Evolutionary conservation across 2,329 filamentous ascomycete species (phyloP).

Genomic region (Domatiomyces catenatus): DNA sequence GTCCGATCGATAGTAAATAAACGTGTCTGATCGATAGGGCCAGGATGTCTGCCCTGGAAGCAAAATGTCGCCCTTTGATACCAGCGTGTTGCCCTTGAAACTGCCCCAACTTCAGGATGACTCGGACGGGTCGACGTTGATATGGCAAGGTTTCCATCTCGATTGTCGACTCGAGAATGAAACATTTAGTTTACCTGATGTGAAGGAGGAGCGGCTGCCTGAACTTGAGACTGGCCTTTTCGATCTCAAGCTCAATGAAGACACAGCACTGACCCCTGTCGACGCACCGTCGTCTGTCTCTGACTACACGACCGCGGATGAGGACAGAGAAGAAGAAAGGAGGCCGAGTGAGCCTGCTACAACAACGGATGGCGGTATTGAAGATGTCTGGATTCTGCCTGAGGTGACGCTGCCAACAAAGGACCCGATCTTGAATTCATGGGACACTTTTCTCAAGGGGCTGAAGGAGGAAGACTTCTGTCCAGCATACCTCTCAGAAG

Average conservation of each 20-base stretch:
- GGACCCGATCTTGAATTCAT: slow-evolving; percentile 20
- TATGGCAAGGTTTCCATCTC: slow-evolving; percentile 14
- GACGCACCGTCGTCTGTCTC: slow-evolving; percentile 2
- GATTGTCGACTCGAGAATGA: slow-evolving; percentile 10
- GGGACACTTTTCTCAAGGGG: slow-evolving; percentile 27
- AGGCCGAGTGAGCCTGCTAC: background rate
- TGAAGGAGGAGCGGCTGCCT: slow-evolving; percentile 5
- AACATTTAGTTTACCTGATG: slow-evolving; percentile 8
- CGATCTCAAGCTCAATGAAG: slow-evolving; percentile 7
- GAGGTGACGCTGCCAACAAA: slow-evolving; percentile 10
- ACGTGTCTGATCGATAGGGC: background rate
- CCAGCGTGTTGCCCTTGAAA: slow-evolving; percentile 1
- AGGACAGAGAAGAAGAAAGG: slow-evolving; percentile 13
- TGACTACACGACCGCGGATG: slow-evolving; percentile 13
- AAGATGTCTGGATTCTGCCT: slow-evolving; percentile 25
- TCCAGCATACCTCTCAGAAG: slow-evolving; percentile 31
- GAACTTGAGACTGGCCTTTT: slow-evolving; percentile 5
- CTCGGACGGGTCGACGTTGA: background rate
- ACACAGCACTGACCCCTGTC: slow-evolving; percentile 6
- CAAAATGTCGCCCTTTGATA: slow-evolving; percentile 4
- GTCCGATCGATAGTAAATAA: background rate
- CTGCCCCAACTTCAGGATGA: background rate
- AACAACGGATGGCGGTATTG: slow-evolving; percentile 5
- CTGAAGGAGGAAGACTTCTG: slow-evolving; percentile 19
- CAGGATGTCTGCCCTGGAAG: background rate